phyloP scores from a whole-genome alignment of 257 asterid species.

The Solanum tarijense region DNA sequence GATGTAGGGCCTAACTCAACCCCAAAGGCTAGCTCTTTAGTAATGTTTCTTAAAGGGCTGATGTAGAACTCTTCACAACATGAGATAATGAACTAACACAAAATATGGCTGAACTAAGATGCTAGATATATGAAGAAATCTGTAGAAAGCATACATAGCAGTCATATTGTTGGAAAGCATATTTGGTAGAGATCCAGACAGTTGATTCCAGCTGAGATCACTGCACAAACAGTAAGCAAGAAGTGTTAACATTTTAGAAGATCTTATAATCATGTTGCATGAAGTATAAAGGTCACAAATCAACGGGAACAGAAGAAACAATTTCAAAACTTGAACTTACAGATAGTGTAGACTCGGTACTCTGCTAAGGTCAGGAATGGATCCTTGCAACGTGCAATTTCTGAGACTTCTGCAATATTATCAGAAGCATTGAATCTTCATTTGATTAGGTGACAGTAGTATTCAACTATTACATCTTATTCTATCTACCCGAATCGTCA shows the following conservation, averaged over 20 bases:
- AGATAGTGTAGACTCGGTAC: slow-evolving; percentile 22
- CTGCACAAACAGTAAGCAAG: slow-evolving; percentile 10
- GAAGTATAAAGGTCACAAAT: not conserved
- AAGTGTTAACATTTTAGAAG: not conserved
- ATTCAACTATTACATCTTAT: not conserved
- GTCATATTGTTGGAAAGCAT: slow-evolving; percentile 55
- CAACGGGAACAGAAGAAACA: not conserved
- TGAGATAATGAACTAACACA: not conserved
- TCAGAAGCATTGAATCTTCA: not conserved
- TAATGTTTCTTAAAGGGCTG: not conserved
- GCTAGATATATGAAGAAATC: not conserved
- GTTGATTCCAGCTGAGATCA: slow-evolving; percentile 41
- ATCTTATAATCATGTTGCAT: not conserved
- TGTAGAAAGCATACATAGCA: slow-evolving; percentile 47
- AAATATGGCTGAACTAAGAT: not conserved
- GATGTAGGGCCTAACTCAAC: not conserved
- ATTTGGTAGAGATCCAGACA: slow-evolving; percentile 47
- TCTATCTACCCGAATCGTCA: not conserved
- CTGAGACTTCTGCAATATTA: slow-evolving; percentile 35
- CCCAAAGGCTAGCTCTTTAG: not conserved
- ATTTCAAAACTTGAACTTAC: slow-evolving; percentile 14
- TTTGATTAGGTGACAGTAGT: not conserved
- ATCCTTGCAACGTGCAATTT: slow-evolving; percentile 35
- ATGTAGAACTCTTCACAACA: not conserved
- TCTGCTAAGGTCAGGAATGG: slow-evolving; percentile 34